These are phyloP conservation scores for Rossbeevera mucosa DNA, from an alignment of 768 basidiomycete genomes.

Conservation along the genomic window DNA sequence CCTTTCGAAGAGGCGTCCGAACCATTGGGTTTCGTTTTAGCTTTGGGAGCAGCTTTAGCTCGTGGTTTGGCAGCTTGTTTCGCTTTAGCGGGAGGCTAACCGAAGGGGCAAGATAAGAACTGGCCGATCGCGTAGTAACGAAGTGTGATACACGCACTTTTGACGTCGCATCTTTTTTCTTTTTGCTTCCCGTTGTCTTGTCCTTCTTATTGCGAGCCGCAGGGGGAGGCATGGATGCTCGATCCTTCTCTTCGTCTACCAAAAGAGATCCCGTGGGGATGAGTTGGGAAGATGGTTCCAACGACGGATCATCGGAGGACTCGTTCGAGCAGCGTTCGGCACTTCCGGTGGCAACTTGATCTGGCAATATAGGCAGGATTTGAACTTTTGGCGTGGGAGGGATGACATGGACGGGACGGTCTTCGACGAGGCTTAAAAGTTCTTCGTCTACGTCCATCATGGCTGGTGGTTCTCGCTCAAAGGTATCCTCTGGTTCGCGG, in stretches of 20 bases:
- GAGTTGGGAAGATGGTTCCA: conserved; percentile 4
- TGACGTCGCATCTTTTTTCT: conserved; percentile 25
- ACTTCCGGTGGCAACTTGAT: background rate
- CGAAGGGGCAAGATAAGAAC: background rate
- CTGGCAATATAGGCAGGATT: background rate
- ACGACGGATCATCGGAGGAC: conserved; percentile 2
- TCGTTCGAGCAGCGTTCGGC: conserved; percentile 1
- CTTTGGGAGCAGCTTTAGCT: conserved; percentile 29
- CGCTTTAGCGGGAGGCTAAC: conserved; percentile 23
- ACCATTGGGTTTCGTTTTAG: conserved; percentile 19
- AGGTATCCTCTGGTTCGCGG: conserved; percentile 1
- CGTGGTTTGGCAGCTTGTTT: conserved; percentile 32
- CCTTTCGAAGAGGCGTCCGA: conserved; percentile 16
- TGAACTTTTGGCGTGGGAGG: conserved; percentile 1
- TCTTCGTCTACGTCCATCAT: conserved; percentile 55
- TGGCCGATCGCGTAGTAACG: background rate
- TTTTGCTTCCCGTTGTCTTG: conserved; percentile 32
- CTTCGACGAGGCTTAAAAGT: conserved; percentile 65
- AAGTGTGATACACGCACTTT: conserved; percentile 16
- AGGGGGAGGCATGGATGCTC: conserved; percentile 60
- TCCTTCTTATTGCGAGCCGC: conserved; percentile 24
- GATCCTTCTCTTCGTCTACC: conserved; percentile 32
- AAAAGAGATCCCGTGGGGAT: conserved; percentile 8
- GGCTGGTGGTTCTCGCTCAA: conserved; percentile 7
- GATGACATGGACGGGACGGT: conserved; percentile 23